Conservation (phyloP, 257 asterid genomes). For the Scutellaria baicalensis region DNA sequence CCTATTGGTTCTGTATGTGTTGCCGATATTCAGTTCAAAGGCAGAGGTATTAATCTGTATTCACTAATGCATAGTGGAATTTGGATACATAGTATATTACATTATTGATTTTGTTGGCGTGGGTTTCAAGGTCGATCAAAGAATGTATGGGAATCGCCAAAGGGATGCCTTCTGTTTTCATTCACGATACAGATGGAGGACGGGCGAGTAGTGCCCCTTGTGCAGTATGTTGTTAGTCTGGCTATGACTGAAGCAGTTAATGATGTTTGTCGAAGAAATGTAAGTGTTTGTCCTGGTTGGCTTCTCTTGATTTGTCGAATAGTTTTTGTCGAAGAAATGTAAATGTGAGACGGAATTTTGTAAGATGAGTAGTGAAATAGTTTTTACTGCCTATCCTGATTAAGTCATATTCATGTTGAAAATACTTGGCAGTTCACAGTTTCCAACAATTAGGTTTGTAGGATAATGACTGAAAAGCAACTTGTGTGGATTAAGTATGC, state of each 20-base stretch:
- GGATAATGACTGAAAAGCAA: neutral
- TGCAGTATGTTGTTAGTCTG: constrained; percentile 84
- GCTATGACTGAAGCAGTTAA: constrained; percentile 88
- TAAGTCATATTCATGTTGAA: neutral
- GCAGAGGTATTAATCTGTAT: constrained; percentile 61
- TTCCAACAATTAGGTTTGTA: neutral
- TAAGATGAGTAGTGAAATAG: neutral
- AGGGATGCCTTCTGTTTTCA: constrained; percentile 92
- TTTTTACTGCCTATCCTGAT: neutral
- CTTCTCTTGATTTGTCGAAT: neutral
- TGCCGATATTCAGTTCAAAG: constrained; percentile 84
- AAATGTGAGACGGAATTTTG: neutral
- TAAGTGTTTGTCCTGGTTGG: constrained; percentile 23
- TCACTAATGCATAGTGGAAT: neutral
- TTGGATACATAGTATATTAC: neutral
- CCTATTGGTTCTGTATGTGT: constrained; percentile 85
- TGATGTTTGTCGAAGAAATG: constrained; percentile 59
- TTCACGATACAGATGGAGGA: constrained; percentile 88
- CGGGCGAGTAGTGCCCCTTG: constrained; percentile 79
- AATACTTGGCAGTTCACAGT: neutral
- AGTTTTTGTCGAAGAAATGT: neutral
- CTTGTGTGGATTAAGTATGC: neutral
- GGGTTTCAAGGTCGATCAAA: constrained; percentile 61
- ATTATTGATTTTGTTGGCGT: neutral
- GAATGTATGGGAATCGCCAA: constrained; percentile 92